Percentiles rank a stretch among this genome's conserved stretches.
Evolutionary conservation across 352 stramenopile genomes (phyloP).

Genomic region (Blastocystis hominis): DNA sequence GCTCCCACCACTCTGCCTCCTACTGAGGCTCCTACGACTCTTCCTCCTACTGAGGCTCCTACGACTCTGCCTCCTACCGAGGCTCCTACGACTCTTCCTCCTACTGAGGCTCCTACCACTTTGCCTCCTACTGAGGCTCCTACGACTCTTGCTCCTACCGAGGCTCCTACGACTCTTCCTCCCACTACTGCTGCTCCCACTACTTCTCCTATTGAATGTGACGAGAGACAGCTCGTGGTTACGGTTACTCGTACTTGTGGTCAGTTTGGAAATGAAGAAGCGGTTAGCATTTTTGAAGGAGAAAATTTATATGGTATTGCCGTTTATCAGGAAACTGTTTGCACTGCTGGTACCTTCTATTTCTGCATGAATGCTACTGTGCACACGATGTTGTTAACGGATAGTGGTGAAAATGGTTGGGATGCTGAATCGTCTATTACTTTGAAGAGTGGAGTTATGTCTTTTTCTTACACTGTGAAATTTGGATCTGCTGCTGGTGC

Average conservation of each 20-base stretch:
- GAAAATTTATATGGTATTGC: neutral
- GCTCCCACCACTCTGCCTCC: no score
- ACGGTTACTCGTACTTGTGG: neutral
- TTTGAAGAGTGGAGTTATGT: neutral
- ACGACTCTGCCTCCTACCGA: neutral
- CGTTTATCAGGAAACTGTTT: neutral
- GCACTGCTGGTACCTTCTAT: neutral
- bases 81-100: neutral
- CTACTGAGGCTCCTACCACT: neutral
- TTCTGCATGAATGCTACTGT: neutral
- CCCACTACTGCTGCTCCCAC: neutral
- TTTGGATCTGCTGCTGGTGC: neutral
- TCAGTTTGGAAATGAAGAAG: neutral
- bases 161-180: no score
- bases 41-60: neutral
- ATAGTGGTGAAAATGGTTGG: neutral
- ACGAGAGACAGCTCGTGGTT: neutral
- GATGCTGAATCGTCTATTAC: neutral
- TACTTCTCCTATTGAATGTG: neutral
- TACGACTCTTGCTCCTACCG: no score
- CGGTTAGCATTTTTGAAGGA: neutral
- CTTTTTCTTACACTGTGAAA: neutral
- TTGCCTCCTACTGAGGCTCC: no score
- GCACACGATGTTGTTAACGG: neutral
- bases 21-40: no score